These are phyloP conservation scores for Erythrobasidium yunnanense DNA, from an alignment of 768 basidiomycete species.

Conservation along the genomic window DNA sequence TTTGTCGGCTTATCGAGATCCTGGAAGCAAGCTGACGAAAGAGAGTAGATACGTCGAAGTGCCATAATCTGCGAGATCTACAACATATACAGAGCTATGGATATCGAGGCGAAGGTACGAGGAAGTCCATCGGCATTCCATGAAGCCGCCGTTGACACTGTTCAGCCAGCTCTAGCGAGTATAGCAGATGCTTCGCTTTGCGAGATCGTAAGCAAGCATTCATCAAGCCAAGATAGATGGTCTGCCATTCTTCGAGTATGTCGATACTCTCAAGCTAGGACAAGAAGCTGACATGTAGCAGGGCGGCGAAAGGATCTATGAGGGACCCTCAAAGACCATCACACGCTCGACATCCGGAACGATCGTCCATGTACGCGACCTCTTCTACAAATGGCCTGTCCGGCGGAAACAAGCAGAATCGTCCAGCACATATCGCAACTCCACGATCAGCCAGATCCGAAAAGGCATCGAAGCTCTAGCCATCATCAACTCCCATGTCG, in stretches of 20 bases:
- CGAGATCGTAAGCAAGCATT: constrained; percentile 71
- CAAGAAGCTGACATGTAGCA: background rate
- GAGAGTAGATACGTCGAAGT: constrained; percentile 48
- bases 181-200: constrained; percentile 66
- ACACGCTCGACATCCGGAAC: constrained; percentile 51
- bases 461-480: constrained; percentile 16
- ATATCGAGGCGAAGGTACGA: constrained; percentile 79
- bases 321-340: background rate
- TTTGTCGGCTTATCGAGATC: background rate
- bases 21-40: background rate
- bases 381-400: constrained; percentile 58
- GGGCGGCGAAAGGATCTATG: constrained; percentile 13
- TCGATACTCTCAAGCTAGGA: background rate
- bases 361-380: constrained; percentile 69
- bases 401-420: constrained; percentile 18
- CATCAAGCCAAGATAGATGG: background rate
- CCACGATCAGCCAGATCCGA: constrained; percentile 13
- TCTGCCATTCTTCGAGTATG: constrained; percentile 8
- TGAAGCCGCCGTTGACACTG: background rate
- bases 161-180: constrained; percentile 59
- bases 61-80: constrained; percentile 42
- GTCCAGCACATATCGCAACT: background rate
- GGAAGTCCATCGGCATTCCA: background rate
- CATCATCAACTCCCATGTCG: background rate
- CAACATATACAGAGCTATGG: constrained; percentile 61